A percentile compares a stretch with the other conserved stretches of the same genome.
Evolutionary conservation across 306 rosid genomes (phyloP).

Genomic region (Vicia sativa): DNA sequence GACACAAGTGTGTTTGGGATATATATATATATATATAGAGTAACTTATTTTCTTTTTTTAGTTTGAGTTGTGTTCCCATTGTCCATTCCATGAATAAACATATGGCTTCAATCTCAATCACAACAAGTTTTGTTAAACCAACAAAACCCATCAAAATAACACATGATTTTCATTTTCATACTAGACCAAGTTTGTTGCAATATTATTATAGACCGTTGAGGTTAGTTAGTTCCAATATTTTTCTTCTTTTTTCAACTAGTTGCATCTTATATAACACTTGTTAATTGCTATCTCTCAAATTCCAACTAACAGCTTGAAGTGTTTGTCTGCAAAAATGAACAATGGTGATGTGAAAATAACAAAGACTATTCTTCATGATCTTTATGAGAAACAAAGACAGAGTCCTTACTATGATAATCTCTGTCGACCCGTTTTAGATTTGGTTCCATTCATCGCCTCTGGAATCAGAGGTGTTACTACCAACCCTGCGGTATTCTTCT

Average conservation of each 20-base stretch:
- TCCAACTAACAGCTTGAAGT: slow-evolving; percentile 3
- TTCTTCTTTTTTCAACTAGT: neutral
- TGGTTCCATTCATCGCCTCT: slow-evolving; percentile 70
- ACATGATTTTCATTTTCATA: neutral
- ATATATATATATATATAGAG: neutral
- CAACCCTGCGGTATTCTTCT: slow-evolving; percentile 77
- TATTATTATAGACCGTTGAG: slow-evolving; percentile 2
- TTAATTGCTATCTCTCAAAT: neutral
- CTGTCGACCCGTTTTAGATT: slow-evolving; percentile 81
- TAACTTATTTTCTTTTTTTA: neutral
- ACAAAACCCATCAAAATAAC: neutral
- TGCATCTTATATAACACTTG: neutral
- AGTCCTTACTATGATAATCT: slow-evolving; percentile 93
- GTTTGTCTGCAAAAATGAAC: slow-evolving; percentile 36
- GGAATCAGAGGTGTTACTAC: slow-evolving; percentile 91
- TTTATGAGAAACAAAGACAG: slow-evolving; percentile 75
- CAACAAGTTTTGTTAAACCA: neutral
- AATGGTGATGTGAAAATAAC: slow-evolving; percentile 43
- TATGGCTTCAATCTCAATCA: neutral
- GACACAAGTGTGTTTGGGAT: neutral
- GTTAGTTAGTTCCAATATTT: slow-evolving; percentile 10
- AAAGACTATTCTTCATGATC: slow-evolving; percentile 69
- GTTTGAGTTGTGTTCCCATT: neutral
- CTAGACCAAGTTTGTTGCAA: neutral
- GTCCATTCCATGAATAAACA: neutral